phyloP scores from a whole-genome alignment of 73 alveolate genomes.

The Paraurostyla sp. region DNA sequence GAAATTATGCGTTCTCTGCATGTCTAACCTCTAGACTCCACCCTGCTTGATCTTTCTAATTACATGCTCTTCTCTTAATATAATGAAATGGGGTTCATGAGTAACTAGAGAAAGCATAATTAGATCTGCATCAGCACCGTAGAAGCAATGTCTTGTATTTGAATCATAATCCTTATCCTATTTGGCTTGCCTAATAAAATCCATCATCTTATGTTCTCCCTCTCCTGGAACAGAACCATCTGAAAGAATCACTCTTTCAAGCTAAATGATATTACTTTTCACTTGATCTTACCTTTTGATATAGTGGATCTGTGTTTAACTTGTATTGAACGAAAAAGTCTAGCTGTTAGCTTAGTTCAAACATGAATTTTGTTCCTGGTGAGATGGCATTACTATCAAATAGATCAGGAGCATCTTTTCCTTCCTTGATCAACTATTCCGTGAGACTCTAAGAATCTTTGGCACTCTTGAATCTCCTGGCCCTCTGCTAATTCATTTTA shows the following conservation, averaged over 20 bases:
- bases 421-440: constrained; percentile 76
- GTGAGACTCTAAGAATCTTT: constrained; percentile 80
- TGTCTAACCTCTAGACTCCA: constrained; percentile 79
- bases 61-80: constrained; percentile 95
- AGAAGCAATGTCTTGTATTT: constrained; percentile 94
- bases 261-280: not conserved
- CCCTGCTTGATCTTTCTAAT: constrained; percentile 70
- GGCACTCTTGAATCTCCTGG: constrained; percentile 91
- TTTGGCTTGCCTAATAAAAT: constrained; percentile 87
- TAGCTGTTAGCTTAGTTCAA: constrained; percentile 83
- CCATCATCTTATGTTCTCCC: constrained; percentile 99
- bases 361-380: constrained; percentile 99
- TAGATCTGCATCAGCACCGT: constrained; percentile 99
- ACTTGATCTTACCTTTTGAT: constrained; percentile 75
- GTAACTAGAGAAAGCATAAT: constrained; percentile 96
- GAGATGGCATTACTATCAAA: constrained; percentile 95
- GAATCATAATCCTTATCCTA: constrained; percentile 78
- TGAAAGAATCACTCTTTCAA: constrained; percentile 81
- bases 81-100: constrained; percentile 92
- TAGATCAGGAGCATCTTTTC: constrained; percentile 75
- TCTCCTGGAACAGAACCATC: constrained; percentile 99
- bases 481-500: constrained; percentile 96
- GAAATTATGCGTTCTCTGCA: constrained; percentile 81
- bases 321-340: constrained; percentile 92
- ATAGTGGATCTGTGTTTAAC: constrained; percentile 88